Percentiles rank a stretch among this genome's conserved stretches.
phyloP scores from a whole-genome alignment of 768 basidiomycete genomes.

The Calvatia gigantea region DNA sequence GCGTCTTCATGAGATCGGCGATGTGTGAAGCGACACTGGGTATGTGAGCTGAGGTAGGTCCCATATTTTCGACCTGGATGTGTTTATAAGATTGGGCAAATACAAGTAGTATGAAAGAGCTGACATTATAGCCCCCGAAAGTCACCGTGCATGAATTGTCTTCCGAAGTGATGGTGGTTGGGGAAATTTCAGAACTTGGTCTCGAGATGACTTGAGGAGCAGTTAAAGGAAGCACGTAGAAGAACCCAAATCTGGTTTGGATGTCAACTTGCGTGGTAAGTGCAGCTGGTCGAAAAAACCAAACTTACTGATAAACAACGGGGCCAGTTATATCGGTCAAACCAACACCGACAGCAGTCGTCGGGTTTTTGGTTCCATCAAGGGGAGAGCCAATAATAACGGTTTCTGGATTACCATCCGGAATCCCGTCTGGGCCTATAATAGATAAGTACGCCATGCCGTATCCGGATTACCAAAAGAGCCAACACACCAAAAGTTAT shows the following conservation, averaged over 20 bases:
- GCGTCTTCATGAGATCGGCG: constrained; percentile 40
- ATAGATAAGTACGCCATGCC: neutral
- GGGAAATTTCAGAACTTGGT: constrained; percentile 29
- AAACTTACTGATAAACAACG: constrained; percentile 47
- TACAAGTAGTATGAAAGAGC: constrained; percentile 7
- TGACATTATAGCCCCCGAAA: constrained; percentile 59
- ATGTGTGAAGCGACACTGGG: constrained; percentile 52
- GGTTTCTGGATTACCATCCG: constrained; percentile 59
- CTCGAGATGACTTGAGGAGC: constrained; percentile 43
- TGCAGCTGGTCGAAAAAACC: neutral
- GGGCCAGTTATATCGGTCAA: constrained; percentile 53
- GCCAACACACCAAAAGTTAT: constrained; percentile 39
- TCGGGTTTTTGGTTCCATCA: constrained; percentile 50
- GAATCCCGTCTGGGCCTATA: constrained; percentile 44
- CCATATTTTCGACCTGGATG: constrained; percentile 52
- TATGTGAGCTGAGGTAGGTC: constrained; percentile 45
- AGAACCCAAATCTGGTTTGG: constrained; percentile 42
- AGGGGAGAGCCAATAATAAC: constrained; percentile 48
- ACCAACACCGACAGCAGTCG: constrained; percentile 40
- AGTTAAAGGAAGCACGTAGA: constrained; percentile 54
- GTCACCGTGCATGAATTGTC: constrained; percentile 40
- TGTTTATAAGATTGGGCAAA: neutral
- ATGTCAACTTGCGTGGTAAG: neutral
- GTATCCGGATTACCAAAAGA: neutral
- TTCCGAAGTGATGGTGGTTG: constrained; percentile 36